phyloP scores from a whole-genome alignment of 2,329 filamentous ascomycete species.

The Alternaria rosae region DNA sequence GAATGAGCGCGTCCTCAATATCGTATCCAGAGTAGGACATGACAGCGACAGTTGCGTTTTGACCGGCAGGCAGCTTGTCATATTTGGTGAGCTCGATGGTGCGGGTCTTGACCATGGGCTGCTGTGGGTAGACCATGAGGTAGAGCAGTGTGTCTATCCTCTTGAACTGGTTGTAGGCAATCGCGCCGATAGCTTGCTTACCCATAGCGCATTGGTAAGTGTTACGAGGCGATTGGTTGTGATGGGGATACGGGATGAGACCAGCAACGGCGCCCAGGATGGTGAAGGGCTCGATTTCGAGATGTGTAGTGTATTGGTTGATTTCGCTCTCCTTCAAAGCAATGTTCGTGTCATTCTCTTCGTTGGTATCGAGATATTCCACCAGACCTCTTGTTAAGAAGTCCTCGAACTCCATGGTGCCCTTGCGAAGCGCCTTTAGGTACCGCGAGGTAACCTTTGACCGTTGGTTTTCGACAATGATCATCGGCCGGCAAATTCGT shows the following conservation, averaged over 20 bases:
- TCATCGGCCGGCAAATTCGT: conserved; percentile 92
- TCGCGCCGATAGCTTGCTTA: conserved; percentile 98
- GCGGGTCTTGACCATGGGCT: conserved; percentile 96
- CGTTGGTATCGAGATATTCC: conserved; percentile 97
- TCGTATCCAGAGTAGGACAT: conserved; percentile 99
- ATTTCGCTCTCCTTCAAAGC: conserved; percentile 89
- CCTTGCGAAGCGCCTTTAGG: conserved; percentile 80
- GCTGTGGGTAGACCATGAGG: conserved; percentile 95
- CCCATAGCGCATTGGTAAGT: conserved; percentile 99
- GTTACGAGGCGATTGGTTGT: conserved; percentile 98
- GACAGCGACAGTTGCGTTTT: conserved; percentile 96
- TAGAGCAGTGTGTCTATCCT: conserved; percentile 96
- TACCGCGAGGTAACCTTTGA: conserved; percentile 82
- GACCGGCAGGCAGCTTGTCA: conserved; percentile 94
- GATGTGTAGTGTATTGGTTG: conserved; percentile 82
- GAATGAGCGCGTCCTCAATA: conserved; percentile 95
- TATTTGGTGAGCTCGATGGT: conserved; percentile 97
- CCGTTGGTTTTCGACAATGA: conserved; percentile 88
- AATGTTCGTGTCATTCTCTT: conserved; percentile 96
- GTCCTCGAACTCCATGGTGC: conserved; percentile 89
- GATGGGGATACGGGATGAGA: conserved; percentile 95
- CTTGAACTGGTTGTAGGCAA: conserved; percentile 97
- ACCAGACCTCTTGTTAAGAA: conserved; percentile 89
- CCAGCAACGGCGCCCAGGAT: conserved; percentile 94
- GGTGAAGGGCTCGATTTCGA: conserved; percentile 98